Evolutionary conservation across 352 stramenopile species (phyloP).

Genomic region (Globisporangium abappressorium): DNA sequence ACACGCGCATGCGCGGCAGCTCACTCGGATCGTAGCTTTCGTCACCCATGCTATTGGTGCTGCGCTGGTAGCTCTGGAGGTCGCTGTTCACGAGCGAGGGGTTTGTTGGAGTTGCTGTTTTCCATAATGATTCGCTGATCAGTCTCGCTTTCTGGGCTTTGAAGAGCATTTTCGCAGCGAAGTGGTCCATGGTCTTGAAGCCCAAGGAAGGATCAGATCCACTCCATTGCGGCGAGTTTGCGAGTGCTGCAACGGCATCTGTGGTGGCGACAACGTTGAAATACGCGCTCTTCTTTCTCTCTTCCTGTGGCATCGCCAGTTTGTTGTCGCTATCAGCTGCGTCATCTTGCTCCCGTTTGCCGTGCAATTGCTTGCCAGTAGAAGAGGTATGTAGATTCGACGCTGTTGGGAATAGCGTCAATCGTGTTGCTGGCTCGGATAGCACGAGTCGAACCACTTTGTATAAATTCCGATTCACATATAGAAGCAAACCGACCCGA

Average conservation of each 20-base stretch:
- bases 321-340: not conserved
- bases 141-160: slow-evolving; percentile 39
- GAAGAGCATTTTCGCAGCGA: slow-evolving; percentile 29
- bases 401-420: not conserved
- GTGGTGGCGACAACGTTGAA: not conserved
- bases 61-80: not conserved
- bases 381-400: not conserved
- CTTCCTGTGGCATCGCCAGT: not conserved
- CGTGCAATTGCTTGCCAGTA: not conserved
- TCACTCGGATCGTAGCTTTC: slow-evolving; percentile 13
- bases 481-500: slow-evolving; percentile 36
- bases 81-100: slow-evolving; percentile 2
- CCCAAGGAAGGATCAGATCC: slow-evolving; percentile 18
- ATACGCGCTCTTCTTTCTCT: slow-evolving; percentile 1
- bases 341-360: not conserved
- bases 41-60: not conserved
- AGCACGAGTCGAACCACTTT: slow-evolving; percentile 36
- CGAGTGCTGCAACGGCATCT: slow-evolving; percentile 21
- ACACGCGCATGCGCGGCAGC: slow-evolving; percentile 10
- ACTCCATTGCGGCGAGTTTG: slow-evolving; percentile 27
- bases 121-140: slow-evolving; percentile 26
- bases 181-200: slow-evolving; percentile 15
- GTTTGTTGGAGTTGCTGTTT: slow-evolving; percentile 19
- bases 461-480: slow-evolving; percentile 45
- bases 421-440: slow-evolving; percentile 9